phyloP scores from a whole-genome alignment of 1,139 yeast species.

The Nakaseomyces kungkrabaensis region DNA sequence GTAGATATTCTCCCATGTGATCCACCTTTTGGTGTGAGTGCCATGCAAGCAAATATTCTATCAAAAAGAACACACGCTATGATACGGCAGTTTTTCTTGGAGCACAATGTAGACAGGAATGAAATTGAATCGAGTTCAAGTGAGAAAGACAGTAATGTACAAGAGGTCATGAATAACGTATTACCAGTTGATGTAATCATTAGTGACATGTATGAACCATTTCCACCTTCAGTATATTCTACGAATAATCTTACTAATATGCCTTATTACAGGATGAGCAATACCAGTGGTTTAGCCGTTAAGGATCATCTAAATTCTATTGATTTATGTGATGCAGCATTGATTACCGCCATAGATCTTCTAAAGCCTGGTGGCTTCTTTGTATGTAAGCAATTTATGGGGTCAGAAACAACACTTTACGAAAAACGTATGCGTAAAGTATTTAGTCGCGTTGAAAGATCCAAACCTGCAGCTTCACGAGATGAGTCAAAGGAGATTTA shows the following conservation, averaged over 20 bases:
- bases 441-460: constrained; percentile 48
- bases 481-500: constrained; percentile 59
- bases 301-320: constrained; percentile 48
- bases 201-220: constrained; percentile 82
- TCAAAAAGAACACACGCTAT: constrained; percentile 55
- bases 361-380: constrained; percentile 61
- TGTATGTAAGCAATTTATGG: constrained; percentile 63
- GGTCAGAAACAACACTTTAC: constrained; percentile 55
- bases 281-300: constrained; percentile 53
- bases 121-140: neutral
- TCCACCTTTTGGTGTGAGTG: constrained; percentile 72
- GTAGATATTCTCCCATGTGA: constrained; percentile 69
- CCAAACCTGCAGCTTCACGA: constrained; percentile 53
- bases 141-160: constrained; percentile 16
- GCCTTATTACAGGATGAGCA: constrained; percentile 71
- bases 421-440: constrained; percentile 47
- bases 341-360: constrained; percentile 60
- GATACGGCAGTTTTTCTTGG: constrained; percentile 47
- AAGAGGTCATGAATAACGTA: constrained; percentile 5
- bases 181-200: constrained; percentile 57
- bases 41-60: constrained; percentile 80
- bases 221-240: constrained; percentile 53
- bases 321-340: constrained; percentile 88
- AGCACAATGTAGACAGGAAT: constrained; percentile 29
- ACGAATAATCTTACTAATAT: constrained; percentile 67